These are phyloP conservation scores for Boletus huronensis DNA, from an alignment of 768 basidiomycete genomes.

Conservation along the genomic window DNA sequence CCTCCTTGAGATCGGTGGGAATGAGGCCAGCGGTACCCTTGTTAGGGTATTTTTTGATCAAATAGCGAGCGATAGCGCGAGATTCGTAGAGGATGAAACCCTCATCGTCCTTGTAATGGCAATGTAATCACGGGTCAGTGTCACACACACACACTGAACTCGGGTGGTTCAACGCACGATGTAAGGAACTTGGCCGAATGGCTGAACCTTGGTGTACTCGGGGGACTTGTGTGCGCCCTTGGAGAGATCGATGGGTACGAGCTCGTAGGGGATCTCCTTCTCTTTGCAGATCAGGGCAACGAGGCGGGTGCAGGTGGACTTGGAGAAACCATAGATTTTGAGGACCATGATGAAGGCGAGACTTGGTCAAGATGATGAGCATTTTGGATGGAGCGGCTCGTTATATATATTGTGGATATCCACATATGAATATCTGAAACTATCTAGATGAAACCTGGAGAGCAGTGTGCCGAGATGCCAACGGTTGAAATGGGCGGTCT, in stretches of 20 bases:
- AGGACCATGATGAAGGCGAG: constrained; percentile 31
- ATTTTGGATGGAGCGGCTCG: neutral
- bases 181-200: constrained; percentile 53
- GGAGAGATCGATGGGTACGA: constrained; percentile 41
- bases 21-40: constrained; percentile 48
- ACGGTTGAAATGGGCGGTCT: neutral
- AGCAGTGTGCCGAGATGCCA: neutral
- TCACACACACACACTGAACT: neutral
- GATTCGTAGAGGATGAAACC: constrained; percentile 62
- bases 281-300: constrained; percentile 53
- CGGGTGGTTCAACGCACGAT: constrained; percentile 26
- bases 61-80: constrained; percentile 58
- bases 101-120: constrained; percentile 47
- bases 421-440: neutral
- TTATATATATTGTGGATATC: neutral
- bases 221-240: constrained; percentile 46
- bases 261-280: constrained; percentile 53
- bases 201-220: constrained; percentile 47
- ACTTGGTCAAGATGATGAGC: neutral
- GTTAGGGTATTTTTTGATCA: constrained; percentile 49
- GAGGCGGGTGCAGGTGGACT: constrained; percentile 48
- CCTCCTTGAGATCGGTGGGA: constrained; percentile 39
- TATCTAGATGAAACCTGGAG: neutral
- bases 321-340: constrained; percentile 32
- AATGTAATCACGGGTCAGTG: neutral